phyloP scores from a whole-genome alignment of 2,329 filamentous ascomycete species.

The Beauveria caledonica region DNA sequence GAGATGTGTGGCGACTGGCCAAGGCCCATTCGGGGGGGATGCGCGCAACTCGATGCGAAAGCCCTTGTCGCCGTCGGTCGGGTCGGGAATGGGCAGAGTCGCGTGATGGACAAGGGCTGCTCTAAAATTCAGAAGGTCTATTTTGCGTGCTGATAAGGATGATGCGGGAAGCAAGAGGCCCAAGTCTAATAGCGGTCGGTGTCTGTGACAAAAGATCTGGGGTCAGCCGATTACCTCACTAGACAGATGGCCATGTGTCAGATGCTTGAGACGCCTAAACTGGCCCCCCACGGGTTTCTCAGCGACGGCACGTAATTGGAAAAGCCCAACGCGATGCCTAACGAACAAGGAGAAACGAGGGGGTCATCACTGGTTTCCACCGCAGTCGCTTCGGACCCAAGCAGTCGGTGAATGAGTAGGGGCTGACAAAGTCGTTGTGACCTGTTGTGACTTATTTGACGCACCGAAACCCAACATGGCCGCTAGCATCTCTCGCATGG shows the following conservation, averaged over 20 bases:
- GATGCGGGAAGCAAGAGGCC: neutral
- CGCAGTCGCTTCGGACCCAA: neutral
- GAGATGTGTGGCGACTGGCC: neutral
- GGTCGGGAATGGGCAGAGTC: neutral
- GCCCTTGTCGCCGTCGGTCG: neutral
- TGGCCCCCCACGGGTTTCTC: neutral
- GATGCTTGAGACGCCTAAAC: neutral
- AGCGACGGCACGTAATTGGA: neutral
- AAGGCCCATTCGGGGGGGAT: neutral
- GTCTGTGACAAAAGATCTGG: neutral
- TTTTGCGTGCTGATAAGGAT: neutral
- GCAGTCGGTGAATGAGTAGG: neutral
- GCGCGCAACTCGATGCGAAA: neutral
- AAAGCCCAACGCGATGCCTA: neutral
- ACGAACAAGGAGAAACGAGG: neutral
- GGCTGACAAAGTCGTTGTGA: neutral
- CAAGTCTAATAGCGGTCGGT: neutral
- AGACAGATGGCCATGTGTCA: neutral
- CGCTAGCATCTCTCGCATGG: neutral
- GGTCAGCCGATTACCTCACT: slow-evolving; percentile 6
- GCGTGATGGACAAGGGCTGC: neutral
- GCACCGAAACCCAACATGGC: neutral
- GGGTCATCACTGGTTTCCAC: neutral
- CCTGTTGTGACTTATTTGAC: neutral
- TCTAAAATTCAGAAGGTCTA: neutral